Evolutionary conservation across 768 basidiomycete genomes (phyloP).

Genomic region (Termitomyces sp.): DNA sequence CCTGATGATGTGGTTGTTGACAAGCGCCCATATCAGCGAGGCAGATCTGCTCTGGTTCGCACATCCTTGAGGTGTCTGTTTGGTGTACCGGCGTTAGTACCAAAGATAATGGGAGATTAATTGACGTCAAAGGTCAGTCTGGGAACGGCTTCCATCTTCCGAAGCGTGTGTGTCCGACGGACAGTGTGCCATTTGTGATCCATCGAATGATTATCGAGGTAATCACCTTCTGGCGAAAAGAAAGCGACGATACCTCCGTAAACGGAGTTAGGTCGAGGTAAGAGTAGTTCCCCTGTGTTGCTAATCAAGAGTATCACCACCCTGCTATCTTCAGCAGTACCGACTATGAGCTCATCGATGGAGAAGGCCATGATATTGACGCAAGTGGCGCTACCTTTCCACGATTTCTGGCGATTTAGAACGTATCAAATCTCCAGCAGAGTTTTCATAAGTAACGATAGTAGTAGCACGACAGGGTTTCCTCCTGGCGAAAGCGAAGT

Average conservation of each 20-base stretch:
- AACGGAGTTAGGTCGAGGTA: not conserved
- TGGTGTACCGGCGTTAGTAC: not conserved
- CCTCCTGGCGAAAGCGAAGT: not conserved
- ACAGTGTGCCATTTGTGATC: not conserved
- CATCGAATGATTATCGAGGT: not conserved
- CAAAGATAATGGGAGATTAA: not conserved
- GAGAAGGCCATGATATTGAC: not conserved
- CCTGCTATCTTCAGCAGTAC: not conserved
- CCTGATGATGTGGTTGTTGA: not conserved
- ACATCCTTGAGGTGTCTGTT: not conserved
- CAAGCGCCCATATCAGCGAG: not conserved
- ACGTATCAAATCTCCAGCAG: not conserved
- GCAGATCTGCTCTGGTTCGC: not conserved
- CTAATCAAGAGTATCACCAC: not conserved
- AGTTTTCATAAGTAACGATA: not conserved
- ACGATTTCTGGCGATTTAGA: not conserved
- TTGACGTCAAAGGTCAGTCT: not conserved
- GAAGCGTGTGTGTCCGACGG: not conserved
- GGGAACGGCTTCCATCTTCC: not conserved
- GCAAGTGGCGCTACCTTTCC: not conserved
- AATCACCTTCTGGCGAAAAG: not conserved
- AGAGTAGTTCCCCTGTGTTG: not conserved
- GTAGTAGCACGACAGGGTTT: not conserved
- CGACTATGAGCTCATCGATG: not conserved
- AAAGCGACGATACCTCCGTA: not conserved